Percentiles rank a stretch among this genome's conserved stretches.
phyloP scores from a whole-genome alignment of 345 rosid species.

The Dipteronia sinensis region DNA sequence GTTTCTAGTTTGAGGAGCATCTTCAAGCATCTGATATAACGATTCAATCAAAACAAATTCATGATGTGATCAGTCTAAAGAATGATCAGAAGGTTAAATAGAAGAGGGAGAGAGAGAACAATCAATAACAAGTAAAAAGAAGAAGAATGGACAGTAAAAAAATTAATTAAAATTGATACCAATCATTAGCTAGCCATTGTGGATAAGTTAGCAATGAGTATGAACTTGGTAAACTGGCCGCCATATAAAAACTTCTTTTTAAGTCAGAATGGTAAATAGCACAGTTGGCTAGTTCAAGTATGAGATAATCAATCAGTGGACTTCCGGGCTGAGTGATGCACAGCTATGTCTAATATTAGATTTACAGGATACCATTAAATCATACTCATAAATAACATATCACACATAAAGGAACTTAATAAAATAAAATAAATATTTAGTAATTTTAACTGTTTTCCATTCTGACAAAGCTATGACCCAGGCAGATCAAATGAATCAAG shows the following conservation, averaged over 20 bases:
- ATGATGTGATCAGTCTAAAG: slow-evolving; percentile 10
- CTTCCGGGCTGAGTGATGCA: neutral
- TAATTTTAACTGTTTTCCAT: neutral
- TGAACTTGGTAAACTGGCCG: neutral
- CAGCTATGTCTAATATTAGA: neutral
- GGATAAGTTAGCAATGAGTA: neutral
- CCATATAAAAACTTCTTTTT: neutral
- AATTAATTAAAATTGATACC: neutral
- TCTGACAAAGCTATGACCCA: neutral
- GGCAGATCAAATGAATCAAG: neutral
- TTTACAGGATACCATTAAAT: neutral
- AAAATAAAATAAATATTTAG: neutral
- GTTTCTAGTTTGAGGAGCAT: slow-evolving; percentile 62
- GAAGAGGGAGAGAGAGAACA: neutral
- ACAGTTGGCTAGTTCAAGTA: neutral
- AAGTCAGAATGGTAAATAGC: neutral
- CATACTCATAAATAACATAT: neutral
- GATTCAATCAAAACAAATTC: slow-evolving; percentile 14
- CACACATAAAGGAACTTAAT: neutral
- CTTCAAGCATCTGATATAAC: slow-evolving; percentile 60
- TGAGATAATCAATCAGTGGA: neutral
- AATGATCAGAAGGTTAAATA: neutral
- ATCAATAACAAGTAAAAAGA: neutral
- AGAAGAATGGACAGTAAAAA: neutral
- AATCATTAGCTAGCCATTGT: neutral